phyloP scores from a whole-genome alignment of 2,329 filamentous ascomycete species.

The Dryadomyces quercivorus region DNA sequence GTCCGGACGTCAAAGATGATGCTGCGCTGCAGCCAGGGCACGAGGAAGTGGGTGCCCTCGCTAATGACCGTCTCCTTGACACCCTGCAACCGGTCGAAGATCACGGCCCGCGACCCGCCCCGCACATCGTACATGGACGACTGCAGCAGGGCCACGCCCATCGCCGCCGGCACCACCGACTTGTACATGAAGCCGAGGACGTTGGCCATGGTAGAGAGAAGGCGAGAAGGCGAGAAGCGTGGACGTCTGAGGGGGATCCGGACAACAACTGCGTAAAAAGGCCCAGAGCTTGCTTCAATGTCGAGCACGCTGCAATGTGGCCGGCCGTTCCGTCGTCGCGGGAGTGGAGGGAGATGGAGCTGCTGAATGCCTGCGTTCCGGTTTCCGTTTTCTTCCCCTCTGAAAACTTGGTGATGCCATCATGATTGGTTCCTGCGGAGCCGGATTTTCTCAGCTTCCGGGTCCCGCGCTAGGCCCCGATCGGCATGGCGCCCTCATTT shows the following conservation, averaged over 20 bases:
- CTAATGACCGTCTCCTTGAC: slow-evolving; percentile 88
- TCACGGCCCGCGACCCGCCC: slow-evolving; percentile 87
- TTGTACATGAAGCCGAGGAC: slow-evolving; percentile 51
- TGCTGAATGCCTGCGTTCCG: not conserved
- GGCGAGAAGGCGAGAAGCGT: too few species aligned
- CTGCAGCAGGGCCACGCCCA: slow-evolving; percentile 56
- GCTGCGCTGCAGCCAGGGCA: slow-evolving; percentile 90
- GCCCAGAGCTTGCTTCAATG: not conserved
- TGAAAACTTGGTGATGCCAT: slow-evolving; percentile 1
- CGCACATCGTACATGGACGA: slow-evolving; percentile 93
- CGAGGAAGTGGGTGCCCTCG: slow-evolving; percentile 92
- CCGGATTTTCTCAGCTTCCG: slow-evolving; percentile 3
- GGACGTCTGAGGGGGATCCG: too few species aligned
- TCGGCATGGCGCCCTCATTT: not conserved
- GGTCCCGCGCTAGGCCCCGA: not conserved
- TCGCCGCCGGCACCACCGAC: slow-evolving; percentile 59
- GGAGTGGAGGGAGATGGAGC: not conserved
- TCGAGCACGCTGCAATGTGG: not conserved
- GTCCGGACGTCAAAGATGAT: slow-evolving; percentile 97
- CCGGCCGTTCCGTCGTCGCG: slow-evolving; percentile 2
- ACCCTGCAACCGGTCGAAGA: slow-evolving; percentile 87
- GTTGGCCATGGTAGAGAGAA: slow-evolving; percentile 34
- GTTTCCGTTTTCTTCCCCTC: not conserved
- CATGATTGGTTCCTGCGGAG: not conserved
- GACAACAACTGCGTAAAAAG: too few species aligned